Evolutionary conservation across 1,284 basidiomycete species (phyloP), one percentile per base, ranked within the genome.

Genomic region (Polyporus tsugae): DNA sequence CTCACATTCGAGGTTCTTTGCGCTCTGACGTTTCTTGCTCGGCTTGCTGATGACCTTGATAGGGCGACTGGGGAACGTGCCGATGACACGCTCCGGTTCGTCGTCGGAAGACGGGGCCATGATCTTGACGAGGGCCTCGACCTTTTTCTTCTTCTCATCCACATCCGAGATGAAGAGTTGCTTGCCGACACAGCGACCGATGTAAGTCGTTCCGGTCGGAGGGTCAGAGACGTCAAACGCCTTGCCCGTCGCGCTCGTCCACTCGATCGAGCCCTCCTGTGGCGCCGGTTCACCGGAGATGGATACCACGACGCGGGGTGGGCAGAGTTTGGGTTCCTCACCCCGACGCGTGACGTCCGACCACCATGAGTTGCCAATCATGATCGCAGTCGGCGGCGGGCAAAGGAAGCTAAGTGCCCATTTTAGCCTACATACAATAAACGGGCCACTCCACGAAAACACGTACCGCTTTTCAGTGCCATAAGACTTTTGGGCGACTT

Each of bases 1-100:
- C 95, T 84, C 79, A 96, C 95, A 84, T 79, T 98, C 97, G 5
- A 95, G 87, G 74, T 96, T 96, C 85, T 97, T 96, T 70, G 92
- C 93, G 78, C 91, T 95, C 79, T 96, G 95, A 75, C 95, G 88
- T 86, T 98, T 98, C 86, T 98, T 98, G 84, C 93, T 95, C 3
- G 95, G 95, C 80, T 97, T 97, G 81, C 93, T 95, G 81, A 99
- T 98, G 75, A 99, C 95, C 81, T 97, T 97, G 86, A 99, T 98
- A 41, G 96, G 92, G 62, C 93, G 91, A 75, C 93, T 95, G 64
- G 94, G 90, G 84, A 97, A 97, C 35, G 90, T 87, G 57, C 95
- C 95, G 75, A 98, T 88, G 65, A 96, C 84, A 75, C 93, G 84
- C 82, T 95, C 88, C 73, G 89, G 87, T 80, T 92, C 91, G 75